phyloP scores from a whole-genome alignment of 441 rosid genomes.

The Croton setiger region DNA sequence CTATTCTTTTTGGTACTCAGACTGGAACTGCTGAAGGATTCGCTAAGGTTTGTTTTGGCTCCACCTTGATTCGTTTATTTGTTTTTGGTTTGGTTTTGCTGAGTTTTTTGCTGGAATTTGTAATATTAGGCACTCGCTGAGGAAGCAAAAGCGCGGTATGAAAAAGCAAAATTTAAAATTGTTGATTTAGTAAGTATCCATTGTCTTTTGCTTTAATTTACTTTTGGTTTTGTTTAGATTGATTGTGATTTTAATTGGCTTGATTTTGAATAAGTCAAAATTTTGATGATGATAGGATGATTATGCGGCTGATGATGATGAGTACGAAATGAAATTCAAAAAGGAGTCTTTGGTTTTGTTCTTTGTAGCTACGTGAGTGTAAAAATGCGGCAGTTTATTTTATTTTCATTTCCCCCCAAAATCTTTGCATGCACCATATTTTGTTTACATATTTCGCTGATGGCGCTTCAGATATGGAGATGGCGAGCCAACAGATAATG shows the following conservation, averaged over 20 bases:
- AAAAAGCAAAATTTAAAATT: conserved; percentile 65
- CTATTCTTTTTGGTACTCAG: conserved; percentile 88
- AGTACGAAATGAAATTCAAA: conserved; percentile 83
- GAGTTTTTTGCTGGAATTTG: neutral
- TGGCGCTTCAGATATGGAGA: conserved; percentile 74
- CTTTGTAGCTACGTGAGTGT: conserved; percentile 91
- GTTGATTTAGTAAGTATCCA: conserved; percentile 66
- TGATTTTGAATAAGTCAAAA: neutral
- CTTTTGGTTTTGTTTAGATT: neutral
- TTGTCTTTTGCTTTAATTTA: neutral
- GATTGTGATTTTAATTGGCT: neutral
- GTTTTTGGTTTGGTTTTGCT: neutral
- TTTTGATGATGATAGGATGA: conserved; percentile 56
- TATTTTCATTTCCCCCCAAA: neutral
- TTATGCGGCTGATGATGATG: conserved; percentile 90
- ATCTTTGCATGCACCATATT: neutral
- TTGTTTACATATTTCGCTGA: conserved; percentile 14
- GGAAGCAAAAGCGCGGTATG: conserved; percentile 88
- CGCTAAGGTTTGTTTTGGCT: conserved; percentile 57
- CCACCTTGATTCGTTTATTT: neutral
- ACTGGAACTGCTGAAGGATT: conserved; percentile 99
- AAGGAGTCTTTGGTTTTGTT: conserved; percentile 75
- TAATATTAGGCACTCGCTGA: conserved; percentile 70
- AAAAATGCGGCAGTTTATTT: neutral
- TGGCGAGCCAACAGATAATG: conserved; percentile 98